phyloP scores from a whole-genome alignment of 345 rosid genomes.

The Litchi chinensis region DNA sequence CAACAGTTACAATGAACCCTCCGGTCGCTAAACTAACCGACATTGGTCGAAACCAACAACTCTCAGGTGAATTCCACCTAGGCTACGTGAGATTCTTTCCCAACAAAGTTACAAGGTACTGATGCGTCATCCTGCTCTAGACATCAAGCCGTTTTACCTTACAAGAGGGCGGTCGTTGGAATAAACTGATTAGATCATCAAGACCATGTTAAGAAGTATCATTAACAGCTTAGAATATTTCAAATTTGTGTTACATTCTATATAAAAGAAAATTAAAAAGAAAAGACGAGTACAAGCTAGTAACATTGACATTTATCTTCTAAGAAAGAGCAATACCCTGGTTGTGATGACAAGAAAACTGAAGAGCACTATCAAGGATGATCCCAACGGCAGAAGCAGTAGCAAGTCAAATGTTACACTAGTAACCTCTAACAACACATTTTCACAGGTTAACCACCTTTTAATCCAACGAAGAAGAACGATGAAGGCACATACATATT shows the following conservation, averaged over 20 bases:
- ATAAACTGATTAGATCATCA: slow-evolving; percentile 91
- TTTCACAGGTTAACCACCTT: slow-evolving; percentile 11
- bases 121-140: background rate
- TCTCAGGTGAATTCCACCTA: slow-evolving; percentile 18
- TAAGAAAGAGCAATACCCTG: slow-evolving; percentile 53
- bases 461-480: background rate
- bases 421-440: slow-evolving; percentile 71
- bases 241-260: background rate
- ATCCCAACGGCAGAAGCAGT: slow-evolving; percentile 87
- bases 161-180: slow-evolving; percentile 88
- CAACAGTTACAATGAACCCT: slow-evolving; percentile 18
- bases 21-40: slow-evolving; percentile 17
- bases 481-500: background rate
- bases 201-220: slow-evolving; percentile 63
- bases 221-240: background rate
- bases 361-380: slow-evolving; percentile 85
- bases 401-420: slow-evolving; percentile 97
- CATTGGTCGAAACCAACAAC: slow-evolving; percentile 8
- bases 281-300: background rate
- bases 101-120: background rate
- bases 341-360: slow-evolving; percentile 94
- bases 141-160: slow-evolving; percentile 69
- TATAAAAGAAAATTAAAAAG: background rate
- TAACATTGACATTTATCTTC: background rate
- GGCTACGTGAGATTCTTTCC: slow-evolving; percentile 18